These are phyloP conservation scores for Arxiozyma heterogenica DNA, from an alignment of 1,139 yeast genomes.

Conservation along the genomic window DNA sequence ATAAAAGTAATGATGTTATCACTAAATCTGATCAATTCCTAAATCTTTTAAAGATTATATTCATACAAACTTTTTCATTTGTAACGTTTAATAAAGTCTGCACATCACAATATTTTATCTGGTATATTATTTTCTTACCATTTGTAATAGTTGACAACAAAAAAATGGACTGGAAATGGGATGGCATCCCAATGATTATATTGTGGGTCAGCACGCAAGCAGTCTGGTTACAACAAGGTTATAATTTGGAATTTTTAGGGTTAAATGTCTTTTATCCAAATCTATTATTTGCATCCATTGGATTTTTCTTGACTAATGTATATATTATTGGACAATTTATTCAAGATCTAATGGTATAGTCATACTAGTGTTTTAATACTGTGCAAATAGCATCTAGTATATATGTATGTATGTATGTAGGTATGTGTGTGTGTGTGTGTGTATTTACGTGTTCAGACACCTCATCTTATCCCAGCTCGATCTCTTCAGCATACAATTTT, in stretches of 20 bases:
- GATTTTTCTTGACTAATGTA: constrained; percentile 62
- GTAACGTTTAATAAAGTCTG: constrained; percentile 90
- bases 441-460: no score
- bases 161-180: constrained; percentile 14
- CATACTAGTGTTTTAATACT: no score
- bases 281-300: constrained; percentile 49
- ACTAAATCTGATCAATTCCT: background rate
- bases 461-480: background rate
- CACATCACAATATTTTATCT: constrained; percentile 86
- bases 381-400: background rate
- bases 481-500: no score
- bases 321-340: constrained; percentile 55
- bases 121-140: constrained; percentile 84
- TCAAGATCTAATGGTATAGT: background rate
- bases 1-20: background rate
- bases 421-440: no score
- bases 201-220: constrained; percentile 71
- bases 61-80: constrained; percentile 84
- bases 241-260: constrained; percentile 74
- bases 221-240: constrained; percentile 72
- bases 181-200: constrained; percentile 36
- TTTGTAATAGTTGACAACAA: constrained; percentile 44
- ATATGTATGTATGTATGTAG: background rate
- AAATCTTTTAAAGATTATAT: constrained; percentile 45
- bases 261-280: constrained; percentile 53